Percentiles rank a stretch among this genome's conserved stretches.
These are phyloP conservation scores for Lodderomyces elongisporus DNA, from an alignment of 1,139 yeast species.

Conservation along the genomic window DNA sequence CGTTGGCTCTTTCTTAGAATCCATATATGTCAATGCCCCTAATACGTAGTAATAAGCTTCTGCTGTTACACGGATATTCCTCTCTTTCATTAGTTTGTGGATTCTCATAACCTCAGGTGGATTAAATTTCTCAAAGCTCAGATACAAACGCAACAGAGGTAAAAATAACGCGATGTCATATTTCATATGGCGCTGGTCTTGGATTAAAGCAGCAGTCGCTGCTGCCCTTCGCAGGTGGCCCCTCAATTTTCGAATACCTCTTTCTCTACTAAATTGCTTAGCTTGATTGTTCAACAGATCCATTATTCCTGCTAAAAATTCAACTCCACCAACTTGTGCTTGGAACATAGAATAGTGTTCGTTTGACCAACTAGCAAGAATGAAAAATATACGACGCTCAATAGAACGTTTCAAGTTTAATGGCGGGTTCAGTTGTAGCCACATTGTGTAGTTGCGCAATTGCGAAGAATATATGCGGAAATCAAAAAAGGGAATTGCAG, in stretches of 20 bases:
- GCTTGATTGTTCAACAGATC: conserved; percentile 1
- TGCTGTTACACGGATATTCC: no score
- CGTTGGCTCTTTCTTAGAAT: no score
- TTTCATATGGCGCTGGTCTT: not conserved
- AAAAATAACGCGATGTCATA: conserved; percentile 2
- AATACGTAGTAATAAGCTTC: no score
- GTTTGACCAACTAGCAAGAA: not conserved
- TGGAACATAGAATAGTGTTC: conserved; percentile 2
- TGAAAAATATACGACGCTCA: not conserved
- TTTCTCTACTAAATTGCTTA: not conserved
- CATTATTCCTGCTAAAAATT: not conserved
- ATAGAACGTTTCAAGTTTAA: not conserved
- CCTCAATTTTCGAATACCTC: not conserved
- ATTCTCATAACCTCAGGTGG: no score
- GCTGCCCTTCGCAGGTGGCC: not conserved
- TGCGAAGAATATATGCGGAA: conserved; percentile 27
- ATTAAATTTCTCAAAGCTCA: no score
- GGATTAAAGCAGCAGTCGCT: not conserved
- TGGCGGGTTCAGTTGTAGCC: no score
- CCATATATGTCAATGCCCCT: no score
- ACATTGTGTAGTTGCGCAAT: conserved; percentile 27
- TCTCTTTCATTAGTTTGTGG: no score
- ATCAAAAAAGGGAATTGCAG: conserved; percentile 27
- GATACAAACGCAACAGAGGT: no score
- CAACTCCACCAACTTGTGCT: not conserved